Evolutionary conservation across 805 yeast genomes (phyloP).

Genomic region (Wickerhamiella slavikovae): DNA sequence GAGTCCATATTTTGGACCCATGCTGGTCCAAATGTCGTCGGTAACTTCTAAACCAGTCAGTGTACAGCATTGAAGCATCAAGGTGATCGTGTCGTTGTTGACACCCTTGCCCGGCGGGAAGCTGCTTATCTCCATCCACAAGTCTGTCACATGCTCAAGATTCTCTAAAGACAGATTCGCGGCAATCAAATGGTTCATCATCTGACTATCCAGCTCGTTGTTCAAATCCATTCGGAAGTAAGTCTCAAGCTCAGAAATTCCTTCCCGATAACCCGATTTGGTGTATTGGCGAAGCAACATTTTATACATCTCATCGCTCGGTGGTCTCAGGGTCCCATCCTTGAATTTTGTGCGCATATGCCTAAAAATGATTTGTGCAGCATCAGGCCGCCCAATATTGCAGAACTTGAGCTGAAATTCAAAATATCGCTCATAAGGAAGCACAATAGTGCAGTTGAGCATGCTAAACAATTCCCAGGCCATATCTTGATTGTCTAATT

Average conservation of each 20-base stretch:
- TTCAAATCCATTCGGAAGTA: slow-evolving; percentile 40
- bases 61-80: slow-evolving; percentile 46
- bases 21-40: slow-evolving; percentile 37
- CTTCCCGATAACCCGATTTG: slow-evolving; percentile 35
- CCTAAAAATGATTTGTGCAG: slow-evolving; percentile 41
- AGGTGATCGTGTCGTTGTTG: slow-evolving; percentile 41
- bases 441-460: slow-evolving; percentile 30
- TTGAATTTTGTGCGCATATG: slow-evolving; percentile 35
- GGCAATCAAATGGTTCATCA: slow-evolving; percentile 42
- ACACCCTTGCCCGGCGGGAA: slow-evolving; percentile 31
- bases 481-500: slow-evolving; percentile 20
- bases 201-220: slow-evolving; percentile 31
- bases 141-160: slow-evolving; percentile 31
- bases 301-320: slow-evolving; percentile 34
- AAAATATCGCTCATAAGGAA: slow-evolving; percentile 38
- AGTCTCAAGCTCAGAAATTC: slow-evolving; percentile 43
- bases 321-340: slow-evolving; percentile 30
- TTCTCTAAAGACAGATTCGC: slow-evolving; percentile 43
- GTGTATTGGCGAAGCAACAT: slow-evolving; percentile 44
- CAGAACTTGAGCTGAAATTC: slow-evolving; percentile 40
- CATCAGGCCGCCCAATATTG: slow-evolving; percentile 31
- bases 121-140: slow-evolving; percentile 37
- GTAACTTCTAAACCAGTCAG: slow-evolving; percentile 33
- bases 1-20: slow-evolving; percentile 29
- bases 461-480: slow-evolving; percentile 42